phyloP scores from a whole-genome alignment of 176 grass and related monocot species.

The Poa annua region DNA sequence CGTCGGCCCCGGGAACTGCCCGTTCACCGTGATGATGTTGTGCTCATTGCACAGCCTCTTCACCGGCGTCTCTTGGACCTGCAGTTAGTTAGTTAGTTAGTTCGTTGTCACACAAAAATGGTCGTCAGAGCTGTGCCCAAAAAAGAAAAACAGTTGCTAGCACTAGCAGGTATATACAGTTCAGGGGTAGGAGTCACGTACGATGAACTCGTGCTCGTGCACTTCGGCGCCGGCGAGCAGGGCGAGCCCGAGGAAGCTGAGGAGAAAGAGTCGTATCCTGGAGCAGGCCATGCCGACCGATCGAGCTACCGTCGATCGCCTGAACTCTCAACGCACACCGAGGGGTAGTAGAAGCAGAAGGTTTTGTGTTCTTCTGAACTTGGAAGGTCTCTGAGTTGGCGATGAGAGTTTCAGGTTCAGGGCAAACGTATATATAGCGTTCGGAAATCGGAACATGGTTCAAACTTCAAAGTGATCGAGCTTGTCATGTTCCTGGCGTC shows the following conservation, averaged over 20 bases:
- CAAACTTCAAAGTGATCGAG: background rate
- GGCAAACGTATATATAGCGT: slow-evolving; percentile 24
- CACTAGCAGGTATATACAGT: background rate
- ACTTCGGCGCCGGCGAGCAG: slow-evolving; percentile 51
- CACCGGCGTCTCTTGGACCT: slow-evolving; percentile 88
- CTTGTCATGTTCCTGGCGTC: slow-evolving; percentile 5
- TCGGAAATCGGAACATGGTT: background rate
- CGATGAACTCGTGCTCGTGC: slow-evolving; percentile 78
- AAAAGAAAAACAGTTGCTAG: background rate
- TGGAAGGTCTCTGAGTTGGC: slow-evolving; percentile 27
- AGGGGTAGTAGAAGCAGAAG: background rate
- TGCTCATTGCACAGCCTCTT: slow-evolving; percentile 86
- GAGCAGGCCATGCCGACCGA: slow-evolving; percentile 36
- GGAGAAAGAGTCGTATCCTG: slow-evolving; percentile 12
- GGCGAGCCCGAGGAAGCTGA: slow-evolving; percentile 30
- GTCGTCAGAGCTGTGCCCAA: background rate
- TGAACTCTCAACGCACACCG: background rate
- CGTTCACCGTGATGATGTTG: slow-evolving; percentile 83
- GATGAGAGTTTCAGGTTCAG: slow-evolving; percentile 21
- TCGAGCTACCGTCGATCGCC: background rate
- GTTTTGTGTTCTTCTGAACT: background rate
- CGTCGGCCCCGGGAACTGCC: slow-evolving; percentile 78
- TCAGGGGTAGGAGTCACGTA: slow-evolving; percentile 30
- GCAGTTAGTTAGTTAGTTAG: background rate
- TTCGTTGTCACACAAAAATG: background rate